Conservation (phyloP, 176 grass and related monocot genomes). For the Zea luxurians region DNA sequence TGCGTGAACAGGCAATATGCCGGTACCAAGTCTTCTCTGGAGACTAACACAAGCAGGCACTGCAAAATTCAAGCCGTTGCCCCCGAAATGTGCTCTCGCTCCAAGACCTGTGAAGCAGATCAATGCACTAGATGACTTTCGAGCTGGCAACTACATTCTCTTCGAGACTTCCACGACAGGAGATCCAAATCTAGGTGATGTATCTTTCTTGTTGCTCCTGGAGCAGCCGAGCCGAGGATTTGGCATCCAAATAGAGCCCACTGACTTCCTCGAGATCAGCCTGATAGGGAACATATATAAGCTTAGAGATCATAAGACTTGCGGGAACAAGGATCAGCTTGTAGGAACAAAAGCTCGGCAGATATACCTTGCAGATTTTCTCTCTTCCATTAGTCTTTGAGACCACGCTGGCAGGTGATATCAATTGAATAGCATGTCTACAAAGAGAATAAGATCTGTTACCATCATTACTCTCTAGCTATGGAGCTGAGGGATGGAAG, state of each 20-base stretch:
- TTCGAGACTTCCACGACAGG: neutral
- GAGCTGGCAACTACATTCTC: neutral
- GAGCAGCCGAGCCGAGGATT: slow-evolving; percentile 81
- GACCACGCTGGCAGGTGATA: slow-evolving; percentile 81
- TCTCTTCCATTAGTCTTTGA: slow-evolving; percentile 87
- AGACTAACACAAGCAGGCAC: neutral
- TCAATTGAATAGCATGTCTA: slow-evolving; percentile 88
- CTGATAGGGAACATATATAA: slow-evolving; percentile 37
- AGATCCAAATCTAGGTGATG: slow-evolving; percentile 51
- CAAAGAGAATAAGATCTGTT: slow-evolving; percentile 28
- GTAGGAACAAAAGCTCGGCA: neutral
- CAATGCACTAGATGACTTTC: neutral
- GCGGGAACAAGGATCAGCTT: neutral
- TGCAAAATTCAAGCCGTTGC: slow-evolving; percentile 4
- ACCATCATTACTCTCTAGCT: neutral
- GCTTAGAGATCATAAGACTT: slow-evolving; percentile 25
- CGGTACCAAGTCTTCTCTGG: slow-evolving; percentile 16
- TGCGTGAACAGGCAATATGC: slow-evolving; percentile 32
- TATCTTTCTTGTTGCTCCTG: slow-evolving; percentile 95
- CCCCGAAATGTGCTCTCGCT: neutral
- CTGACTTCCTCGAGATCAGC: slow-evolving; percentile 82
- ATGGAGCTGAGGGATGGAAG: neutral
- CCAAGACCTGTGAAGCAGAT: neutral
- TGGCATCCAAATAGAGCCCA: slow-evolving; percentile 74
- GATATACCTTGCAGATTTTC: slow-evolving; percentile 84